phyloP scores from a whole-genome alignment of 805 yeast genomes.

The Saccharomycopsis babjevae region DNA sequence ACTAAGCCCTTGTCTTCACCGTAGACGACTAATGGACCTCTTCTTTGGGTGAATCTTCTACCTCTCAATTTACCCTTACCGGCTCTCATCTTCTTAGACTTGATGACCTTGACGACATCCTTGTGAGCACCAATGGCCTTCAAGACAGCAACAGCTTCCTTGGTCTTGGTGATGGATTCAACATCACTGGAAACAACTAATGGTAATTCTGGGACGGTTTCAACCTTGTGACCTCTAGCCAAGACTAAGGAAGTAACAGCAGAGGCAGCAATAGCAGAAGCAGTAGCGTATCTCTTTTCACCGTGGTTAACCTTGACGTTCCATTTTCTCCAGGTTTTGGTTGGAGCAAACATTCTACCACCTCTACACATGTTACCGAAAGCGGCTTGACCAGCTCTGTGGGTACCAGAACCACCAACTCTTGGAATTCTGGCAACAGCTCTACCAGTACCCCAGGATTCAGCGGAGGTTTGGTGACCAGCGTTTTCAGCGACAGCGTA shows the following conservation, averaged over 20 bases:
- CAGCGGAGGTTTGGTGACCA: slow-evolving; percentile 99
- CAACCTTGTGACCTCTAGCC: slow-evolving; percentile 99
- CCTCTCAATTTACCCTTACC: slow-evolving; percentile 99
- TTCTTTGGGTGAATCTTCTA: slow-evolving; percentile 99
- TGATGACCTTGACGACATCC: slow-evolving; percentile 95
- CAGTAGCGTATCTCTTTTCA: slow-evolving; percentile 99
- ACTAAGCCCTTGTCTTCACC: slow-evolving; percentile 94
- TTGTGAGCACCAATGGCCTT: slow-evolving; percentile 98
- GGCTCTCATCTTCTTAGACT: slow-evolving; percentile 98
- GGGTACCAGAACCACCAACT: slow-evolving; percentile 99
- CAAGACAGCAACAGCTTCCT: slow-evolving; percentile 96
- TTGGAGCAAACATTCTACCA: slow-evolving; percentile 99
- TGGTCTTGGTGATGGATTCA: slow-evolving; percentile 91
- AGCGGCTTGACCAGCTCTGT: slow-evolving; percentile 99
- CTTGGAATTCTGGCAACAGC: slow-evolving; percentile 99
- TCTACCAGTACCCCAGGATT: slow-evolving; percentile 99
- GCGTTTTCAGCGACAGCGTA: slow-evolving; percentile 99
- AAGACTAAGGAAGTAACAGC: slow-evolving; percentile 96
- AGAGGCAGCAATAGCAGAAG: slow-evolving; percentile 98
- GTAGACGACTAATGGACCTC: slow-evolving; percentile 99
- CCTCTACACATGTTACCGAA: slow-evolving; percentile 99
- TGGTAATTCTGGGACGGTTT: slow-evolving; percentile 96
- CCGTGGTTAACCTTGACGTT: slow-evolving; percentile 99
- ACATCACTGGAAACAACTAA: slow-evolving; percentile 89
- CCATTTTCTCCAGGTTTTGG: slow-evolving; percentile 99